Percentiles rank a stretch among this genome's conserved stretches.
Evolutionary conservation across 2,329 filamentous ascomycete species (phyloP).

Genomic region (Diaporthe destruens): DNA sequence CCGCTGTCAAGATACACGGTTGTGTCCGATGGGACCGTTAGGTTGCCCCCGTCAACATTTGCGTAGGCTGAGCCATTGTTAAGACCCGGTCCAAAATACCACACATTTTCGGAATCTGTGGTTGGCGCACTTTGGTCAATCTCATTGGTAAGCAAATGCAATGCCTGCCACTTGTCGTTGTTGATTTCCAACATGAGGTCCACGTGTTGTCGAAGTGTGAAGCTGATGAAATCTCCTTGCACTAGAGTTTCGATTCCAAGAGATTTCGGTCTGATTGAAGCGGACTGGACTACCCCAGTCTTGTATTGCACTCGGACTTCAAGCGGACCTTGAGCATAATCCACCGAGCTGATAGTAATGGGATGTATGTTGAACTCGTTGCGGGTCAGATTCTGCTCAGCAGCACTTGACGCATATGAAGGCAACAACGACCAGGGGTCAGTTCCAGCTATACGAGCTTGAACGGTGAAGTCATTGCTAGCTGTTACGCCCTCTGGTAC

Average conservation of each 20-base stretch:
- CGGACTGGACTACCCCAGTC: not conserved
- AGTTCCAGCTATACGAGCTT: not conserved
- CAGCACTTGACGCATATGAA: not conserved
- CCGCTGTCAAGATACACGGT: conserved; percentile 16
- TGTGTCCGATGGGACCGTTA: conserved; percentile 1
- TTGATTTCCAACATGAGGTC: conserved; percentile 22
- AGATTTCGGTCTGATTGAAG: not conserved
- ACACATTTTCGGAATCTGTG: not conserved
- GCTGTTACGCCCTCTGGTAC: conserved; percentile 6
- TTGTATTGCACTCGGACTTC: conserved; percentile 16
- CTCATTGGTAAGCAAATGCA: conserved; percentile 14
- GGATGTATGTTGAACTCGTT: not conserved
- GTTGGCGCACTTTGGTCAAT: not conserved
- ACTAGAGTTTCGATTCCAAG: not conserved
- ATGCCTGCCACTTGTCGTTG: conserved; percentile 18
- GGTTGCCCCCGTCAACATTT: conserved; percentile 10
- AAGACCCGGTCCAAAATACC: conserved; percentile 18
- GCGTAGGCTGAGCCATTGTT: conserved; percentile 15
- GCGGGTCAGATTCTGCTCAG: conserved; percentile 19
- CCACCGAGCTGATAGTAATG: conserved; percentile 17
- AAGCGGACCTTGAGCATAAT: not conserved
- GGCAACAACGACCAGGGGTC: conserved; percentile 1
- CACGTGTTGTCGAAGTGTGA: not conserved
- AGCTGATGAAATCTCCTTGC: not conserved
- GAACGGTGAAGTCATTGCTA: conserved; percentile 13